Conservation (phyloP, 768 basidiomycete species). For the Floccularia luteovirens region DNA sequence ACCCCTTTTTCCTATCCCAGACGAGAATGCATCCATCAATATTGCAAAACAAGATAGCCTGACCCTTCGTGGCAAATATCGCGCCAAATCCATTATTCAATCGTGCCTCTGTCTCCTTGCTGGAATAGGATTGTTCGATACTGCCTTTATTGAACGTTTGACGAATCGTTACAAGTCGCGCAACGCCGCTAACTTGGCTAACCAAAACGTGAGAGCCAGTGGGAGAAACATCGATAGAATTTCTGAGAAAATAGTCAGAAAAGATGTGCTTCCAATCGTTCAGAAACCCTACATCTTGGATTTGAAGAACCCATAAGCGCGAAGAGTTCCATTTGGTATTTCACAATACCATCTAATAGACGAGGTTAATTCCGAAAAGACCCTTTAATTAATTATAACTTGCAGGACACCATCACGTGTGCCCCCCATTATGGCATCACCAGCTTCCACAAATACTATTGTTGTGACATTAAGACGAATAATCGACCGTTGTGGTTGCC, state of each 20-base stretch:
- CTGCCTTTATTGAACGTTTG: conserved; percentile 41
- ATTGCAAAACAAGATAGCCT: conserved; percentile 49
- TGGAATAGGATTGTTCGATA: conserved; percentile 45
- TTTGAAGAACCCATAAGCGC: conserved; percentile 52
- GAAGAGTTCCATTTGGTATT: conserved; percentile 58
- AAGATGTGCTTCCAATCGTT: neutral
- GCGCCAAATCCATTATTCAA: conserved; percentile 33
- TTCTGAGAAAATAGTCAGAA: conserved; percentile 22
- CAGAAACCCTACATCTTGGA: conserved; percentile 44
- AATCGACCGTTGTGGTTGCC: conserved; percentile 61
- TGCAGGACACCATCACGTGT: conserved; percentile 66
- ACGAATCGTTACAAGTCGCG: conserved; percentile 43
- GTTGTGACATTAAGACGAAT: conserved; percentile 56
- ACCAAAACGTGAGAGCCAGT: conserved; percentile 44
- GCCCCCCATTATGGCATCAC: conserved; percentile 57
- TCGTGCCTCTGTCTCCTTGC: conserved; percentile 28
- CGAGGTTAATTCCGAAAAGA: neutral
- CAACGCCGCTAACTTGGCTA: conserved; percentile 39
- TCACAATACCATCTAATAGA: conserved; percentile 58
- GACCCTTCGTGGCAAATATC: conserved; percentile 43
- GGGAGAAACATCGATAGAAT: conserved; percentile 44
- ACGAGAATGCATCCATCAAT: conserved; percentile 48
- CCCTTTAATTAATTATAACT: conserved; percentile 11
- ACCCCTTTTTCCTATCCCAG: conserved; percentile 52
- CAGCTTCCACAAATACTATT: conserved; percentile 56